phyloP scores from a whole-genome alignment of 2,329 filamentous ascomycete species.

The Alternaria postmessia region DNA sequence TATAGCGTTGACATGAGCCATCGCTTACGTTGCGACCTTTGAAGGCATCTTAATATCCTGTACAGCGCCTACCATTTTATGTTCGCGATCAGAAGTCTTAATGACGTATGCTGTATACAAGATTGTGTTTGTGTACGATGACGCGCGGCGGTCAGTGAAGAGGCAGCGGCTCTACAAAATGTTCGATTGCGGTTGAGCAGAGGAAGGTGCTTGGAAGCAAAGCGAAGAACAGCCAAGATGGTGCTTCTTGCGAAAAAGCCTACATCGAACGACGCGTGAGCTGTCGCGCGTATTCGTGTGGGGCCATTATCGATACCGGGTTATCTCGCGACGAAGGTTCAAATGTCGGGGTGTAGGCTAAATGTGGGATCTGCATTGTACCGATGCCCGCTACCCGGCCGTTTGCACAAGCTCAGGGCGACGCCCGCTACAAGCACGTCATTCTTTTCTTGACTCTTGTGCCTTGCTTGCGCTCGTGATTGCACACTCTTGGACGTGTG shows the following conservation, averaged over 20 bases:
- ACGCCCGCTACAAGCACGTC: slow-evolving; percentile 10
- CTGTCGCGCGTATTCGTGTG: slow-evolving; percentile 12
- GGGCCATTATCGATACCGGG: slow-evolving; percentile 30
- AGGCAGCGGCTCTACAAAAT: not conserved
- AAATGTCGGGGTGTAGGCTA: slow-evolving; percentile 15
- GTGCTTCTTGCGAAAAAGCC: not conserved
- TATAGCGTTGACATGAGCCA: not conserved
- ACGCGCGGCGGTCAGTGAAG: not conserved
- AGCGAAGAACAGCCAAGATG: slow-evolving; percentile 10
- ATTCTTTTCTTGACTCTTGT: not conserved
- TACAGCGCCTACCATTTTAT: slow-evolving; percentile 11
- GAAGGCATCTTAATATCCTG: not conserved
- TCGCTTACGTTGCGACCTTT: slow-evolving; percentile 19
- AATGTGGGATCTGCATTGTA: slow-evolving; percentile 34
- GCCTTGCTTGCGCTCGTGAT: not conserved
- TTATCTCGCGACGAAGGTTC: slow-evolving; percentile 23
- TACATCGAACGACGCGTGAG: slow-evolving; percentile 3
- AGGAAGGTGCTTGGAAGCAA: not conserved
- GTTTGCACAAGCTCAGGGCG: slow-evolving; percentile 6
- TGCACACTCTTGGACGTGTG: not conserved
- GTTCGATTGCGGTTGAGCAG: not conserved
- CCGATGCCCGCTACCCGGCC: slow-evolving; percentile 34
- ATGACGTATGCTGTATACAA: not conserved
- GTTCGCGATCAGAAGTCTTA: not conserved
- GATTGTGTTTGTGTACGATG: not conserved